Evolutionary conservation across 192 early-diverging fungal genomes (phyloP), one percentile per base, ranked within the genome.

Genomic region (Coemansia erecta): DNA sequence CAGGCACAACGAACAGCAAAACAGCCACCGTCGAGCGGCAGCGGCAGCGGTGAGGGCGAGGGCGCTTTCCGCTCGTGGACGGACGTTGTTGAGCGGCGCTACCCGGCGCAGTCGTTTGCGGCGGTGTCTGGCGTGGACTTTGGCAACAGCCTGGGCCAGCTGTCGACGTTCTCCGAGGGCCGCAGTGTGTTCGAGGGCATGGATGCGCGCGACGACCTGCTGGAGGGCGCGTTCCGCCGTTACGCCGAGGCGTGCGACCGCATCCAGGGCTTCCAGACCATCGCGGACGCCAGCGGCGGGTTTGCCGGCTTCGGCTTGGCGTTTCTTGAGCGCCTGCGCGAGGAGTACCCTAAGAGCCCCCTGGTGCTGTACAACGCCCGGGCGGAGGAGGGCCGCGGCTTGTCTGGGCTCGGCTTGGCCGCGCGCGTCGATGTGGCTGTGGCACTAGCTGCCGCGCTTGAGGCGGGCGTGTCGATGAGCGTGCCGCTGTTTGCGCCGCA

Each of bases 21-120:
- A n/a, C n/a, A n/a, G n/a, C n/a, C n/a, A n/a, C n/a, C n/a, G n/a
- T n/a, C n/a, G n/a, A 73, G 47, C 66, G 31, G 5, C 53, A 47
- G 53, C 33, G 23, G 19, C 22, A 19, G 17, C 47, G 49, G 5
- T 2, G 26, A 24, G 15, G 2, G 13, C 15, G 61, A 54, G 9
- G 21, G 56, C 7, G 56, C 69, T 14, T 58, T 66, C 17, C 46
- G 54, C 22, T 70, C 19, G 14, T 95, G 94, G 93, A 86, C 93
- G 0, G 94, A 98, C 60, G 92, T 84, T 66, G 89, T 85, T 65
- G 82, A 85, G 28, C 77, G 85, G 15, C 90, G 82, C 56, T 93
- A 86, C 68, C 88, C 90, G 55, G 87, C 87, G 46, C 83, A 88
- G 19, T 83, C 90, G 15, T 26, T 83, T 0, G 49, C 66, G 31